Evolutionary conservation across 805 yeast species (phyloP).

Genomic region (Saccharomycopsis fodiens): DNA sequence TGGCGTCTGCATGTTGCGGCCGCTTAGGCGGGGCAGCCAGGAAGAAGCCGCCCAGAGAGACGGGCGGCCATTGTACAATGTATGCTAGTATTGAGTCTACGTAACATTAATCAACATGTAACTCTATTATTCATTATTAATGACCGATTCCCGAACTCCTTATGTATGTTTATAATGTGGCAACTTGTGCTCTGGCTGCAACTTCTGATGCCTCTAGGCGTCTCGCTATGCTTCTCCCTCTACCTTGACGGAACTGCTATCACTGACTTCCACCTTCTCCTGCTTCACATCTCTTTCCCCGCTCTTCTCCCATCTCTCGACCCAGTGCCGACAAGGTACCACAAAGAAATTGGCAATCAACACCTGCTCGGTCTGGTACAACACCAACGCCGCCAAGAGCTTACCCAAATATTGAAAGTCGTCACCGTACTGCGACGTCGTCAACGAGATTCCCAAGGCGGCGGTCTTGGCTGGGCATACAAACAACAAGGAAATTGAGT

Average conservation of each 20-base stretch:
- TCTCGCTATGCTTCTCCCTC: not conserved
- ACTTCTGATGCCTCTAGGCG: no score
- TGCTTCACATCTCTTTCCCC: slow-evolving; percentile 1
- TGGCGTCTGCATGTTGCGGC: no score
- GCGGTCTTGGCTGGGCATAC: slow-evolving; percentile 95
- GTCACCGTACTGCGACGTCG: slow-evolving; percentile 73
- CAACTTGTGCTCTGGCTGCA: no score
- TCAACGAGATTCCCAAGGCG: slow-evolving; percentile 78
- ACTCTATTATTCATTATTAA: no score
- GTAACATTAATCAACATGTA: no score
- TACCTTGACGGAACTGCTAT: not conserved
- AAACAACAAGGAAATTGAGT: slow-evolving; percentile 72
- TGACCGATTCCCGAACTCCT: no score
- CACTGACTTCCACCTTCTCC: not conserved
- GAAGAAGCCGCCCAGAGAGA: no score
- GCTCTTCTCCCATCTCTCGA: slow-evolving; percentile 23
- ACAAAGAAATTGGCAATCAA: slow-evolving; percentile 70
- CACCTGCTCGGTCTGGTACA: slow-evolving; percentile 85
- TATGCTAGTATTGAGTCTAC: no score
- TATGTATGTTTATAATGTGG: no score
- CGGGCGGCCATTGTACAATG: no score
- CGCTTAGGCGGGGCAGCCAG: no score
- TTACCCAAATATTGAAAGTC: slow-evolving; percentile 55
- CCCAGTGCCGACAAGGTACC: slow-evolving; percentile 64
- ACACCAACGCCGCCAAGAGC: slow-evolving; percentile 71